Evolutionary conservation across 129 eudicot species (phyloP).

Genomic region (Saposhnikovia divaricata): DNA sequence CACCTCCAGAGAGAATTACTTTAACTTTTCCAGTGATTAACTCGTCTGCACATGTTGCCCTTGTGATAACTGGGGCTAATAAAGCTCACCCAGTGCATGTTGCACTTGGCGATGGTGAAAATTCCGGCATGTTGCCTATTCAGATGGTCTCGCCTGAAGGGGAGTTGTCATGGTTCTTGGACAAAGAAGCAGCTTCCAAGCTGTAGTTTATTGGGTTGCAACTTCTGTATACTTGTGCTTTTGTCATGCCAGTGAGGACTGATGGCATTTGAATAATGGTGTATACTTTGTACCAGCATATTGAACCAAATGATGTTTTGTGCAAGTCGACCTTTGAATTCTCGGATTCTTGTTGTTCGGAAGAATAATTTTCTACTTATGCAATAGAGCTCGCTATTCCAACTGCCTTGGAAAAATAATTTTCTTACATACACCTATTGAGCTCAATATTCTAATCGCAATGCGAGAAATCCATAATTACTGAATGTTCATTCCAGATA

Average conservation of each 20-base stretch:
- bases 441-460: neutral
- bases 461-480: neutral
- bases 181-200: slow-evolving; percentile 73
- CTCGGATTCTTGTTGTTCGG: neutral
- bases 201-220: neutral
- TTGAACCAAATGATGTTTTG: neutral
- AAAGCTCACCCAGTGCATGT: slow-evolving; percentile 58
- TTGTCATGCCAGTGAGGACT: neutral
- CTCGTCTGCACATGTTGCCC: slow-evolving; percentile 59
- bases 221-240: neutral
- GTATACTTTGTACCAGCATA: neutral
- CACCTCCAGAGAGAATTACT: slow-evolving; percentile 74
- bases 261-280: neutral
- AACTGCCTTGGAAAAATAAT: neutral
- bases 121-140: slow-evolving; percentile 44
- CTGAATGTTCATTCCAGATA: neutral
- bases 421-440: neutral
- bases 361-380: neutral
- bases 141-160: slow-evolving; percentile 73
- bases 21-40: slow-evolving; percentile 74
- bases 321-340: neutral
- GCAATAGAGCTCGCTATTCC: neutral
- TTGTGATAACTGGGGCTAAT: slow-evolving; percentile 56
- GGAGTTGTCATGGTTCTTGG: slow-evolving; percentile 63
- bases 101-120: slow-evolving; percentile 43